Evolutionary conservation across 305 asterid genomes (phyloP), one percentile per base, ranked within the genome.

Genomic region (Coffea humblotiana): DNA sequence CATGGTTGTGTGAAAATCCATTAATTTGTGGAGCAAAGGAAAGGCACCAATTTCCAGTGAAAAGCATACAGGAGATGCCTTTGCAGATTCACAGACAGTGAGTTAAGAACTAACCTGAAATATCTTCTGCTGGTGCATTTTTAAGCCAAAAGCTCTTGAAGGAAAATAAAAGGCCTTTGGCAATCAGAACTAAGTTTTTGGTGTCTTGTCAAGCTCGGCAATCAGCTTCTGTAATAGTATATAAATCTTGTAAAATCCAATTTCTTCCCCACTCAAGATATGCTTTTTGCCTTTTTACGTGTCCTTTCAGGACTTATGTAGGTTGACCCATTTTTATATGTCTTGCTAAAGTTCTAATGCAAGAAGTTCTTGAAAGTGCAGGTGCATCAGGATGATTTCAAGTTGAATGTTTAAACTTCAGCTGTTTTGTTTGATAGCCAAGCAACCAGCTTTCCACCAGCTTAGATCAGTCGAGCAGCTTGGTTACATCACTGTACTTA

Each of bases 381-480:
- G 99, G 97, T 92, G 58, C 95, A 96, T 89, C 97, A 87, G 83
- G 99, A 96, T 84, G 99, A 96, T 85, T 89, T 94, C 87, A 74
- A 88, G 88, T 80, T 92, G 90, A 96, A 94, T 81, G 97, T 84
- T 84, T 66, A 85, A 88, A 79, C 94, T 96, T 74, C 98, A 96
- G 84, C 97, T 96, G 79, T 94, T 94, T 84, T 96, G 92, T 77
- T 77, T 91, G 86, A 83, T 90, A 63, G 99, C 99, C 7, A 94
- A 96, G 90, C 99, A 96, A 78, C 95, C 97, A 64, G 95, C 96
- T 81, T 96, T 96, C 84, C 97, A 92, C 85, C 99, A 96, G 91
- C 99, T 96, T 85, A 91, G 99, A 94, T 91, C 98, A 78, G 95
- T 96, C 68, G 99, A 96, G 87, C 99, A 96, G 88, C 99, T 96